Evolutionary conservation across 1,284 basidiomycete species (phyloP), one percentile per base, ranked within the genome.

Genomic region (Ganoderma lucidum): DNA sequence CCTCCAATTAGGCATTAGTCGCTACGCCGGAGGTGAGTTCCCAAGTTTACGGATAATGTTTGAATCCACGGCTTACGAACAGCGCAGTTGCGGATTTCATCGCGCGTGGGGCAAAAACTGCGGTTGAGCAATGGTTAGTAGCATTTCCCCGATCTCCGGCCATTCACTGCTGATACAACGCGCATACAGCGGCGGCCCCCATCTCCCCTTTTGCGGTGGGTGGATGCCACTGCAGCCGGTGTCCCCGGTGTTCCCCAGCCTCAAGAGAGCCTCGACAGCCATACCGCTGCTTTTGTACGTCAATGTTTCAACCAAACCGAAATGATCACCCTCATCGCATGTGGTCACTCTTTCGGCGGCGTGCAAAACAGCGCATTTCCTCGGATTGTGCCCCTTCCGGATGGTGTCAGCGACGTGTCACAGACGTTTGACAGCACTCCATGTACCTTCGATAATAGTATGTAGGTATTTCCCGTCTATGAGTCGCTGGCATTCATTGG

Each of bases 241-340:
- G 28, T 58, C 5, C 70, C 71, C n/a, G 78, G 78, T 41, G 78
- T 79, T 3, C 78, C 78, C 0, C 70, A 79, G 37, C 78, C 78
- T 4, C 71, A 76, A 44, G 73, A 76, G 14, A 66, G 65, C 28
- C 62, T 78, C 12, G 67, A 68, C 4, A 67, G 64, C 6, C 75
- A 75, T 28, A 66, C 74, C 19, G 63, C 65, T 3, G 58, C 71
- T n/a, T 79, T 79, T 61, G 70, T 71, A 0, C 63, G 70, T 14
- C 70, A 74, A 44, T 78, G 78, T 0, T 78, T 79, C 62, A 72
- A 63, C 55, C 70, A 72, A 58, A 63, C 45, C 9, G 78, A 78
- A 51, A 75, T 76, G 68, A 79, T 79, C 35, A 68, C 70, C 23
- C 63, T 79, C 37, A 72, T 75, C 32, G 76, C 77, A 1, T 79